A percentile compares a stretch with the other conserved stretches of the same genome.
These are phyloP conservation scores for Ceratocystis lukuohia DNA, from an alignment of 2,329 filamentous ascomycete genomes.

Conservation along the genomic window DNA sequence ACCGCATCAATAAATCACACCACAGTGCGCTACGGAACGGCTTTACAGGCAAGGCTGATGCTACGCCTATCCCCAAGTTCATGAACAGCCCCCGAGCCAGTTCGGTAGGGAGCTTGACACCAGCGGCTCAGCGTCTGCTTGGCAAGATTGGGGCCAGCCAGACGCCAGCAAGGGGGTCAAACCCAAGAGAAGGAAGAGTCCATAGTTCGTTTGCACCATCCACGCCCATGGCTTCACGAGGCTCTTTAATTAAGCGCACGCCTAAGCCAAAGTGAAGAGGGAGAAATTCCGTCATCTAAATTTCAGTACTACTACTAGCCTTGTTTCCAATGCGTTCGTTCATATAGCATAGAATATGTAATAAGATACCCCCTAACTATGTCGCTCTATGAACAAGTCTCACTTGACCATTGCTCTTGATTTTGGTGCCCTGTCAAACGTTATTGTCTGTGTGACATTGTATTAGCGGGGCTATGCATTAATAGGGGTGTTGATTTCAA, in stretches of 20 bases:
- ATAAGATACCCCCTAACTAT: background rate
- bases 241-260: constrained; percentile 7
- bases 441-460: background rate
- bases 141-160: constrained; percentile 31
- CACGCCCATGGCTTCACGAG: constrained; percentile 12
- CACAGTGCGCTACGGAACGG: constrained; percentile 46
- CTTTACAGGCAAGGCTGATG: constrained; percentile 44
- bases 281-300: background rate
- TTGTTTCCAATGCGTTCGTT: background rate
- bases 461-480: constrained; percentile 4
- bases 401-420: too few species aligned
- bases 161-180: background rate
- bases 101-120: constrained; percentile 45
- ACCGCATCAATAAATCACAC: constrained; percentile 62
- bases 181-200: background rate
- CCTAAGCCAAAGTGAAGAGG: background rate
- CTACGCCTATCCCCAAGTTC: constrained; percentile 55
- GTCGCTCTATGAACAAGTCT: background rate
- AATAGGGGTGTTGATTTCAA: background rate
- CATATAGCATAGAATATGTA: background rate
- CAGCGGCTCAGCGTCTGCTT: constrained; percentile 58
- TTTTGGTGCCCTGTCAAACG: background rate
- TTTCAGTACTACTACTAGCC: too few species aligned
- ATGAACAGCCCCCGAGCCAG: constrained; percentile 48
- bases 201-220: constrained; percentile 13